Base-by-base conservation (phyloP, 352 stramenopile genomes). In the Pythium biforme region DNA sequence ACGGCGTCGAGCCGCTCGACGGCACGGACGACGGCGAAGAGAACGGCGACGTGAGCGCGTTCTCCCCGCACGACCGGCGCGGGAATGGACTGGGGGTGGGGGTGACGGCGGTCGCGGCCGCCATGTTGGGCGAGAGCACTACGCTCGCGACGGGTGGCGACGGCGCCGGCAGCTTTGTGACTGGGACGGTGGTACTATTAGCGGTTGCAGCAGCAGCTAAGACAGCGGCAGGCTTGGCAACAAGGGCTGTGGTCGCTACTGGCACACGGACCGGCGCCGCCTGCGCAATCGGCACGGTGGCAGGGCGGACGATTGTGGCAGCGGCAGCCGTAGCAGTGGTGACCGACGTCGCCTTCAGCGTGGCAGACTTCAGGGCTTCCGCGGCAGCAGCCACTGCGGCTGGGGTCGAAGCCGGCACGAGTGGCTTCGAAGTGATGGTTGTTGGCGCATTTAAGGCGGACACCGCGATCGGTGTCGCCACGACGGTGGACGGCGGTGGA, bases 21-120 rank as follows among this genome's bases (percentile, higher is more conserved):
- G 74, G 63, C 19, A 77, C 75, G 27, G 69, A 73, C 15, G 74
- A 68, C 20, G 77, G 61, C 39, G 77, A 79, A 25, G 72, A 63
- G 19, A 83, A 80, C 47, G 79, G 68, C 34, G 80, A 74, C 37
- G 72, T 68, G 23, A 77, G 66, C 10, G 75, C 76, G 37, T 64
- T 72, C 64, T 88, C 85, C 25, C 76, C 75, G 59, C 73, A 91
- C 45, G 73, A 70, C 7, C 74, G 73, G 37, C 69, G 64, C 19
- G 77, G 71, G 50, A 85, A 74, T 31, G 74, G 68, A 17, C 50
- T 41, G 53, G 65, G 26, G 33, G 66, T 62, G 20, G 62, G 61
- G 29, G 49, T 43, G 34, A 34, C 14, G 4, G 55, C 27, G 40
- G 55, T 37, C 11, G 65, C 33, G 25, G 70, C 59, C 12, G 76